phyloP scores from a whole-genome alignment of 208 protist species.

The Wallacemonas sp. region DNA sequence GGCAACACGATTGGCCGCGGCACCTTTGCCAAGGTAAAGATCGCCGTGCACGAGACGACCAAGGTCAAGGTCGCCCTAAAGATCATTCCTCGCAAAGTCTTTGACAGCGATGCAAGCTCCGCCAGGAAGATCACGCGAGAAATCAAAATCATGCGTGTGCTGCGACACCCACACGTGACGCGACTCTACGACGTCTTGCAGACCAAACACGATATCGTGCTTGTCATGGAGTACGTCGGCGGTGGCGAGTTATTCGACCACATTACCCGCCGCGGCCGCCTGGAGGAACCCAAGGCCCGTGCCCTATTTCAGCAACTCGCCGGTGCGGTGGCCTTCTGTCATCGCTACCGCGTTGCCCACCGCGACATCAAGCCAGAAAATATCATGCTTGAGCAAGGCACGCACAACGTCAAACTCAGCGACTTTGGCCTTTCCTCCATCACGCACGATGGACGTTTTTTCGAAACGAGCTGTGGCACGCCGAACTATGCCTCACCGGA shows the following conservation, averaged over 20 bases:
- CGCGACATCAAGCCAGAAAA: slow-evolving; percentile 93
- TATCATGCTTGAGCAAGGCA: slow-evolving; percentile 70
- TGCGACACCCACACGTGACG: slow-evolving; percentile 98
- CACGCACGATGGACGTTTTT: slow-evolving; percentile 75
- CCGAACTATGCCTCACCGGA: slow-evolving; percentile 87
- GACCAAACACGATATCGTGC: slow-evolving; percentile 96
- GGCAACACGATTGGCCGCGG: slow-evolving; percentile 80
- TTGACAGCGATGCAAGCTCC: slow-evolving; percentile 69
- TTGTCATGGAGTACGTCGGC: slow-evolving; percentile 98
- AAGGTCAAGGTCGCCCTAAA: slow-evolving; percentile 78
- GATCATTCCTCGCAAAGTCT: slow-evolving; percentile 71
- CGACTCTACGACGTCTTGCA: slow-evolving; percentile 96
- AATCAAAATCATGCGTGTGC: slow-evolving; percentile 96
- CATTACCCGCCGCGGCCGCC: slow-evolving; percentile 93
- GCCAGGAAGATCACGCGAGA: slow-evolving; percentile 94
- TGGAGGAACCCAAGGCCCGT: slow-evolving; percentile 89
- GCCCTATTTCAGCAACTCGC: slow-evolving; percentile 98
- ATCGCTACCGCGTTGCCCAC: slow-evolving; percentile 91
- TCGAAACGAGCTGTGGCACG: slow-evolving; percentile 86
- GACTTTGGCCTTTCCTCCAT: slow-evolving; percentile 88
- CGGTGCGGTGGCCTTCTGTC: slow-evolving; percentile 97
- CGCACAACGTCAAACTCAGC: slow-evolving; percentile 73
- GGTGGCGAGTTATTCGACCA: slow-evolving; percentile 98
- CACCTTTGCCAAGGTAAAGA: slow-evolving; percentile 86
- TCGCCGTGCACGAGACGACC: slow-evolving; percentile 95